Conservation (phyloP, 2,329 filamentous ascomycete genomes). For the Fusarium citri region DNA sequence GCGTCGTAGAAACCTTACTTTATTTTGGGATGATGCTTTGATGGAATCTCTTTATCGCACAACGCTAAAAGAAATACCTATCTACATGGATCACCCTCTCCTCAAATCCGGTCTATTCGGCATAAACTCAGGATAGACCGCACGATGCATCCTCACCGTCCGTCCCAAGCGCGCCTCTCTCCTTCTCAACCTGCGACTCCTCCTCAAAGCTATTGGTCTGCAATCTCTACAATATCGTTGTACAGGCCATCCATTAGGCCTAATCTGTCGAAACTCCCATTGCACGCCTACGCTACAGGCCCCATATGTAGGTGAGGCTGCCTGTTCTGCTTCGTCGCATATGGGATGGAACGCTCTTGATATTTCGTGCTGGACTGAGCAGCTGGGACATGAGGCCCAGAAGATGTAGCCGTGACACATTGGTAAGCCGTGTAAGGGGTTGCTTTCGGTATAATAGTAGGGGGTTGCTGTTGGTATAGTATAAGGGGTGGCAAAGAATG, state of each 20-base stretch:
- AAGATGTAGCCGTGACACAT: constrained; percentile 26
- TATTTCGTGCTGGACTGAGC: constrained; percentile 16
- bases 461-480: neutral
- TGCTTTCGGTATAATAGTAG: neutral
- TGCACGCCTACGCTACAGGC: neutral
- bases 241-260: constrained; percentile 1
- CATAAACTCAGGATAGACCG: neutral
- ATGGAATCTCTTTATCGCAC: neutral
- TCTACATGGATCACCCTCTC: neutral
- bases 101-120: neutral
- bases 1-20: neutral
- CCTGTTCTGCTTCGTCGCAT: constrained; percentile 13
- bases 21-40: neutral
- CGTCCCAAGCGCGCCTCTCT: neutral
- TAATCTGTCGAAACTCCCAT: constrained; percentile 13
- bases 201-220: neutral
- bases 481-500: neutral
- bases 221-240: constrained; percentile 22
- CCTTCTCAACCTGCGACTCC: neutral
- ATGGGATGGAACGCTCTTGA: constrained; percentile 20
- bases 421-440: neutral
- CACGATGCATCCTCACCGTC: neutral
- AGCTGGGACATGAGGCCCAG: constrained; percentile 26
- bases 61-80: neutral
- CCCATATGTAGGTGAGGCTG: constrained; percentile 5